A percentile compares a stretch with the other conserved stretches of the same genome.
phyloP scores from a whole-genome alignment of 2,329 filamentous ascomycete genomes.

The Neofusicoccum laricinum region DNA sequence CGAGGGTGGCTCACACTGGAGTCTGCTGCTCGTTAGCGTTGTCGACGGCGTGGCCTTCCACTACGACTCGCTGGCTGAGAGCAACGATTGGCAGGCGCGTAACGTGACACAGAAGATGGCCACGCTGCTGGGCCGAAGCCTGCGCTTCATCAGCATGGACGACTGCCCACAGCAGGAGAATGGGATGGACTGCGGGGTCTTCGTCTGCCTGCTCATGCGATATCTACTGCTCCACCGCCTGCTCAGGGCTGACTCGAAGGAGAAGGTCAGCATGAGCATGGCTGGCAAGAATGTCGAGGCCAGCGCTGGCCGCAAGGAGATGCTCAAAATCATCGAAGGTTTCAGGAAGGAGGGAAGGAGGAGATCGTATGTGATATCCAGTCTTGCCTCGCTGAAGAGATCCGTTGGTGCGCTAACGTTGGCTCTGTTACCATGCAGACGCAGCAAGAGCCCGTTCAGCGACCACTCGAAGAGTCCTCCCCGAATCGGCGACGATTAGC shows the following conservation, averaged over 20 bases:
- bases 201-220: slow-evolving; percentile 92
- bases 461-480: slow-evolving; percentile 34
- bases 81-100: slow-evolving; percentile 71
- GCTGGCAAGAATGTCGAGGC: slow-evolving; percentile 81
- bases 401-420: no score
- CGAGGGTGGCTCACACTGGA: slow-evolving; percentile 96
- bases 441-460: slow-evolving; percentile 34
- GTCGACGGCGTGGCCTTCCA: slow-evolving; percentile 93
- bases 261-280: slow-evolving; percentile 95
- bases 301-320: slow-evolving; percentile 77
- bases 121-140: slow-evolving; percentile 61
- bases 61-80: slow-evolving; percentile 75
- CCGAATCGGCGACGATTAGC: slow-evolving; percentile 32
- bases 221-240: slow-evolving; percentile 85
- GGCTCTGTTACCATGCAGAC: slow-evolving; percentile 19
- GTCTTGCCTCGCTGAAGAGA: no score
- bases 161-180: slow-evolving; percentile 93
- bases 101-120: slow-evolving; percentile 67
- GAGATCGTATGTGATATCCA: slow-evolving; percentile 62
- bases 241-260: slow-evolving; percentile 71
- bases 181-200: slow-evolving; percentile 89
- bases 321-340: slow-evolving; percentile 83
- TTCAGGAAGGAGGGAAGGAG: slow-evolving; percentile 83
- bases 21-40: slow-evolving; percentile 80
- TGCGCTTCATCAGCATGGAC: slow-evolving; percentile 76